phyloP scores from a whole-genome alignment of 2,329 filamentous ascomycete genomes.

The Colletotrichum lupini region DNA sequence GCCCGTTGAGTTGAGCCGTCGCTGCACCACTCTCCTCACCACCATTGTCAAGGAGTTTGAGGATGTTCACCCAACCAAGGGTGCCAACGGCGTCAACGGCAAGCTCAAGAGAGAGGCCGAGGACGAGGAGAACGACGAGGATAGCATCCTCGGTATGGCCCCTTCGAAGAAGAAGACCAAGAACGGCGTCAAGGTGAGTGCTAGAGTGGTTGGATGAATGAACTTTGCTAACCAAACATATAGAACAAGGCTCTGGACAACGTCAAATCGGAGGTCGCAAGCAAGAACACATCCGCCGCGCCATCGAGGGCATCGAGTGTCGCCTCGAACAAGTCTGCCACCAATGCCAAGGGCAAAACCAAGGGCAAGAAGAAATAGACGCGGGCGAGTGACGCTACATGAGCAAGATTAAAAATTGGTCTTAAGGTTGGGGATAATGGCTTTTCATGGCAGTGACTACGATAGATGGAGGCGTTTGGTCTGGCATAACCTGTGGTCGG shows the following conservation, averaged over 20 bases:
- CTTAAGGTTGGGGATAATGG: conserved; percentile 11
- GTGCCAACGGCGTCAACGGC: conserved; percentile 71
- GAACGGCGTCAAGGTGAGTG: conserved; percentile 84
- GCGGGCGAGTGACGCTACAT: neutral
- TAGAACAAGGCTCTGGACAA: conserved; percentile 95
- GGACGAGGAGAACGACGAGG: conserved; percentile 87
- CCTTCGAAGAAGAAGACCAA: conserved; percentile 97
- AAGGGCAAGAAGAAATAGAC: conserved; percentile 65
- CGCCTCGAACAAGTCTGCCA: conserved; percentile 74
- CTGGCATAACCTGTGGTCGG: conserved; percentile 15
- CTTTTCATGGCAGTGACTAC: conserved; percentile 5
- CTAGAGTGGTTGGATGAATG: conserved; percentile 23
- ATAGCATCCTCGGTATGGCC: conserved; percentile 80
- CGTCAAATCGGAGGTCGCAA: conserved; percentile 77
- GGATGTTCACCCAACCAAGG: conserved; percentile 64
- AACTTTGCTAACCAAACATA: conserved; percentile 25
- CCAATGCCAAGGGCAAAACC: conserved; percentile 51
- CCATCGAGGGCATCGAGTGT: conserved; percentile 92
- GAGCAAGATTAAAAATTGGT: conserved; percentile 5
- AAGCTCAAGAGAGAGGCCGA: conserved; percentile 80
- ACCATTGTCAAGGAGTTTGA: conserved; percentile 97
- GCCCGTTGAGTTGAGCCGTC: conserved; percentile 88
- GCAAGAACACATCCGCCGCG: conserved; percentile 79
- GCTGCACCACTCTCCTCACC: conserved; percentile 93
- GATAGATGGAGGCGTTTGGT: conserved; percentile 35